These are phyloP conservation scores for Saccharomyces mikatae DNA, from an alignment of 805 yeast genomes.

Conservation along the genomic window DNA sequence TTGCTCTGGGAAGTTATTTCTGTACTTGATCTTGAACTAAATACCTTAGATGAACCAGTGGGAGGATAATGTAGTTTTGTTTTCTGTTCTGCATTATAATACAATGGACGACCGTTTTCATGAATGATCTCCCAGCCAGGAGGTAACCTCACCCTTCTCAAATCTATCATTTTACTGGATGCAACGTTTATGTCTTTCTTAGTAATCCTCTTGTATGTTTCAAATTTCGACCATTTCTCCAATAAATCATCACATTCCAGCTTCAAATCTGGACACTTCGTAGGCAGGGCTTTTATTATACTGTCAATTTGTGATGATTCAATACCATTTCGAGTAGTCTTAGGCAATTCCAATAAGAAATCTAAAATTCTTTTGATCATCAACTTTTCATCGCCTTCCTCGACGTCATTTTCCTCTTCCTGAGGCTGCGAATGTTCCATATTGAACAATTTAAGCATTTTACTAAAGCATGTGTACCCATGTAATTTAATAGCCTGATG, in stretches of 20 bases:
- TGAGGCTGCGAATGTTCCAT: background rate
- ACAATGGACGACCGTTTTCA: conserved; percentile 30
- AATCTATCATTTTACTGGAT: conserved; percentile 21
- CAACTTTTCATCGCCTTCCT: background rate
- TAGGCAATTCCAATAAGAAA: conserved; percentile 58
- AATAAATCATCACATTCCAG: conserved; percentile 37
- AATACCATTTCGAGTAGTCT: conserved; percentile 69
- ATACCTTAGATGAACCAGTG: conserved; percentile 11
- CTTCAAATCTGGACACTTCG: conserved; percentile 24
- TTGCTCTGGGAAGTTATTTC: background rate
- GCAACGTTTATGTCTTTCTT: conserved; percentile 35
- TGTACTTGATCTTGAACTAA: conserved; percentile 1
- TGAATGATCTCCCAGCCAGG: conserved; percentile 31
- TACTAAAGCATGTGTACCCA: conserved; percentile 74
- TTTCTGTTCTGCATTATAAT: conserved; percentile 26
- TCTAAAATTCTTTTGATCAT: conserved; percentile 44
- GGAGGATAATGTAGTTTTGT: conserved; percentile 29
- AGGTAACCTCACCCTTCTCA: conserved; percentile 28
- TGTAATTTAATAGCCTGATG: conserved; percentile 64
- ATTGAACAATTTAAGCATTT: conserved; percentile 40
- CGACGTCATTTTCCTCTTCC: conserved; percentile 29
- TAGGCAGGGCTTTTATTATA: conserved; percentile 33
- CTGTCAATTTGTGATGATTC: conserved; percentile 65
- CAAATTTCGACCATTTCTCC: conserved; percentile 61
- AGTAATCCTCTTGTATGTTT: conserved; percentile 81